Percentiles rank a stretch among this genome's conserved stretches.
Evolutionary conservation across 192 early-diverging fungal genomes (phyloP).

Genomic region (Backusella westeae): DNA sequence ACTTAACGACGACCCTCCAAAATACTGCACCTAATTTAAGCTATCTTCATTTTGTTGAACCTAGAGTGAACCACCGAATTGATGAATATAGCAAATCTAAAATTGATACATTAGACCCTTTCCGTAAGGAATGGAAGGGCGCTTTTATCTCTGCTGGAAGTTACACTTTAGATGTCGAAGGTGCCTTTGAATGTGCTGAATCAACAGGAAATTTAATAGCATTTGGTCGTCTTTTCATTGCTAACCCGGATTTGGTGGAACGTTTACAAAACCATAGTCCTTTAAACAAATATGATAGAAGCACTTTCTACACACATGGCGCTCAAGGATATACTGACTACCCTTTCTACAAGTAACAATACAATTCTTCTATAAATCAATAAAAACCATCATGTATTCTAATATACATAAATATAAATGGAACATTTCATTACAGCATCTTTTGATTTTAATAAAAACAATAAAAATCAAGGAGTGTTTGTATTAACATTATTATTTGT

Average conservation of each 20-base stretch:
- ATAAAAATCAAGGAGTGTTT: not conserved
- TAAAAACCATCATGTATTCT: not conserved
- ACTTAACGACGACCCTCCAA: slow-evolving; percentile 14
- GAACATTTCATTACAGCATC: not conserved
- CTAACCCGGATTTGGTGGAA: slow-evolving; percentile 35
- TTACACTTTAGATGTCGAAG: slow-evolving; percentile 12
- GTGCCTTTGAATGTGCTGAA: slow-evolving; percentile 14
- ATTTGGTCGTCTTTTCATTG: slow-evolving; percentile 34
- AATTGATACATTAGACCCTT: slow-evolving; percentile 5
- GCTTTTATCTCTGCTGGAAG: slow-evolving; percentile 23
- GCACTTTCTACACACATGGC: slow-evolving; percentile 22
- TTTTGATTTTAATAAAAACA: not conserved
- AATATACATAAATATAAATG: not conserved
- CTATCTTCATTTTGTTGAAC: slow-evolving; percentile 31
- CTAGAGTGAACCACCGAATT: slow-evolving; percentile 8
- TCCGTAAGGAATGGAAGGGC: slow-evolving; percentile 7
- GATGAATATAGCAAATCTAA: not conserved
- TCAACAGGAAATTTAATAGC: slow-evolving; percentile 23
- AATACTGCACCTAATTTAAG: slow-evolving; percentile 19
- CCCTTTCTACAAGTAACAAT: slow-evolving; percentile 19
- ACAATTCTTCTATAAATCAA: not conserved
- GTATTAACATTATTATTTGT: not conserved
- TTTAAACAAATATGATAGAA: slow-evolving; percentile 31
- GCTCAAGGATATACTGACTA: slow-evolving; percentile 32
- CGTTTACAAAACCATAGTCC: slow-evolving; percentile 21